A percentile compares a stretch with the other conserved stretches of the same genome.
Evolutionary conservation across 345 rosid genomes (phyloP).

Genomic region (Aethionema arabicum): DNA sequence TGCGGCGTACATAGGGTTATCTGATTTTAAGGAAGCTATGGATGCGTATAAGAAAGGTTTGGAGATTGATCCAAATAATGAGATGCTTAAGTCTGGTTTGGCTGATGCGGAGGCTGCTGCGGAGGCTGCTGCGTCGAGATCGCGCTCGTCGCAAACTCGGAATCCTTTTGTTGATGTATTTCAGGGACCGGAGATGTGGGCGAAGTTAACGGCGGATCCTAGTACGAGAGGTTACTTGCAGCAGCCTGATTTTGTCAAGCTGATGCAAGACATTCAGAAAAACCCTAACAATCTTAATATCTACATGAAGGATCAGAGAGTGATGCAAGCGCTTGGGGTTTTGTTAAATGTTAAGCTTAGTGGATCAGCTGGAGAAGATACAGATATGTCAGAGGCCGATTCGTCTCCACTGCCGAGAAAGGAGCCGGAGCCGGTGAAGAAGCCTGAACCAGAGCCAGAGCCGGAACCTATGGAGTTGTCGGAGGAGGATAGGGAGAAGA

Average conservation of each 20-base stretch:
- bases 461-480: constrained; percentile 31
- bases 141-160: constrained; percentile 39
- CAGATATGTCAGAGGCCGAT: constrained; percentile 53
- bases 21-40: constrained; percentile 53
- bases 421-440: constrained; percentile 21
- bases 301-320: constrained; percentile 87
- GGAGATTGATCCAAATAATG: constrained; percentile 78
- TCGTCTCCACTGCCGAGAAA: constrained; percentile 28
- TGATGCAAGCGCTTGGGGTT: constrained; percentile 93
- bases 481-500: constrained; percentile 43
- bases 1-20: constrained; percentile 71
- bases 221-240: constrained; percentile 60
- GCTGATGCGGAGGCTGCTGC: constrained; percentile 74
- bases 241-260: constrained; percentile 78
- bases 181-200: constrained; percentile 91
- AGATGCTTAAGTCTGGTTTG: constrained; percentile 69
- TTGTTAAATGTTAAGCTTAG: constrained; percentile 69
- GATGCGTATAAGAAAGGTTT: constrained; percentile 74
- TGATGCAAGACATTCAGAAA: constrained; percentile 90
- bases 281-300: constrained; percentile 72
- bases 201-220: constrained; percentile 88
- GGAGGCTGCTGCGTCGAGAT: constrained; percentile 45
- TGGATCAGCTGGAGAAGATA: constrained; percentile 48
- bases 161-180: constrained; percentile 75
- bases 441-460: constrained; percentile 33